Conservation (phyloP, 768 basidiomycete genomes). For the Mycena haematopus region DNA sequence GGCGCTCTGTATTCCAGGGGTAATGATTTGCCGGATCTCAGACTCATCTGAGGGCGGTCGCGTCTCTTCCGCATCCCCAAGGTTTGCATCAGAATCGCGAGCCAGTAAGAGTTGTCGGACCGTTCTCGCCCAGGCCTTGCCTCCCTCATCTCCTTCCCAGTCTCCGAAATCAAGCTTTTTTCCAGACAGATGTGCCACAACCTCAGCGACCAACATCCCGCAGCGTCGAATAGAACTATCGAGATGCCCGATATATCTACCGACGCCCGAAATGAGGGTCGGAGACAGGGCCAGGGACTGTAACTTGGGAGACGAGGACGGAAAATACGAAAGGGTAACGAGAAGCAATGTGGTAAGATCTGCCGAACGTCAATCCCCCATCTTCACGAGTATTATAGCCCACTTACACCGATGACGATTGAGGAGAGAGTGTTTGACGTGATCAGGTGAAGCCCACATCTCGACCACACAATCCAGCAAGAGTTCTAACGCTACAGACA, state of each 20-base stretch:
- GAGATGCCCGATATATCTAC: constrained; percentile 78
- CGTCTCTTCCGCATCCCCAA: constrained; percentile 30
- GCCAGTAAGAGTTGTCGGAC: constrained; percentile 59
- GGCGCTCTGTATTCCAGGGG: constrained; percentile 19
- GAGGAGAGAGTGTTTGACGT: constrained; percentile 81
- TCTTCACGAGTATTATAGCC: neutral
- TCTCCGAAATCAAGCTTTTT: constrained; percentile 79
- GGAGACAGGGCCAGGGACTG: constrained; percentile 58
- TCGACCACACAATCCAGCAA: constrained; percentile 60
- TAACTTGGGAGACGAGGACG: constrained; percentile 52
- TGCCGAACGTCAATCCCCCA: constrained; percentile 38
- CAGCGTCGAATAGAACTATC: constrained; percentile 80
- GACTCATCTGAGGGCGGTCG: constrained; percentile 12
- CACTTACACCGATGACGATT: constrained; percentile 77
- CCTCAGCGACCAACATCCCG: constrained; percentile 93
- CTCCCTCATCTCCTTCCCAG: constrained; percentile 82
- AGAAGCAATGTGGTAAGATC: constrained; percentile 80
- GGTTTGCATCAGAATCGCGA: constrained; percentile 58
- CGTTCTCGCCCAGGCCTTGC: constrained; percentile 66
- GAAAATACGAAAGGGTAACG: constrained; percentile 65
- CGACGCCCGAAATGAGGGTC: constrained; percentile 70
- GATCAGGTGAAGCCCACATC: constrained; percentile 77
- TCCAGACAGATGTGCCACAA: constrained; percentile 64
- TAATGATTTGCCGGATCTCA: constrained; percentile 18
- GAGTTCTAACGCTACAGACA: constrained; percentile 48